Conservation (phyloP, 352 stramenopile genomes). For the Phytopythium oedochilum region DNA sequence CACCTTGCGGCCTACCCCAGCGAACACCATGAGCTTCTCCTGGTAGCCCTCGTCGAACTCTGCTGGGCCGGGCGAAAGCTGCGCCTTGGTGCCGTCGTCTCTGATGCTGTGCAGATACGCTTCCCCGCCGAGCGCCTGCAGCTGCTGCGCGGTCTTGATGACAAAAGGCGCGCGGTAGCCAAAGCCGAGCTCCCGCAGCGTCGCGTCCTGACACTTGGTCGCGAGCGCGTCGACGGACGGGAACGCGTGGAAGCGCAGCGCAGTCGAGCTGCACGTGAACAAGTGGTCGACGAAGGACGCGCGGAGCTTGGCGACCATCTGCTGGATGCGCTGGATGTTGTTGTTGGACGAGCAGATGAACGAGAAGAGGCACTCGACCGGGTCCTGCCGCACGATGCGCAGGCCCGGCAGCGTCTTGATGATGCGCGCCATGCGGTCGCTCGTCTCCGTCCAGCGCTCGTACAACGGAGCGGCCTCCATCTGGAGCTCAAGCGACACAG, state of each 20-base stretch:
- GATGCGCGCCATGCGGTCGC: constrained; percentile 64
- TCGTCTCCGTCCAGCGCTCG: constrained; percentile 63
- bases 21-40: constrained; percentile 55
- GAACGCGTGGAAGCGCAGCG: constrained; percentile 84
- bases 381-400: constrained; percentile 92
- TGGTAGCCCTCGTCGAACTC: constrained; percentile 32
- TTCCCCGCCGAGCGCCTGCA: constrained; percentile 57
- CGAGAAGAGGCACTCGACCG: constrained; percentile 94
- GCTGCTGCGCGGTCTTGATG: constrained; percentile 69
- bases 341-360: constrained; percentile 99
- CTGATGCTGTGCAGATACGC: constrained; percentile 58
- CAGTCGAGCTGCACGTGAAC: constrained; percentile 6
- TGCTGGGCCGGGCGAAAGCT: background rate
- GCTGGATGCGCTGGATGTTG: constrained; percentile 95
- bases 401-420: constrained; percentile 82
- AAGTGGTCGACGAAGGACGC: constrained; percentile 82
- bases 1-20: constrained; percentile 93
- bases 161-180: constrained; percentile 90
- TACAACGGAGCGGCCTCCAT: constrained; percentile 51
- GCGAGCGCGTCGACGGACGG: constrained; percentile 80
- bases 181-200: constrained; percentile 85
- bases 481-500: constrained; percentile 12
- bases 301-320: constrained; percentile 91
- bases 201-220: constrained; percentile 62
- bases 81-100: constrained; percentile 10